These are phyloP conservation scores for Psidium guajava DNA, from an alignment of 345 rosid species.

Conservation along the genomic window DNA sequence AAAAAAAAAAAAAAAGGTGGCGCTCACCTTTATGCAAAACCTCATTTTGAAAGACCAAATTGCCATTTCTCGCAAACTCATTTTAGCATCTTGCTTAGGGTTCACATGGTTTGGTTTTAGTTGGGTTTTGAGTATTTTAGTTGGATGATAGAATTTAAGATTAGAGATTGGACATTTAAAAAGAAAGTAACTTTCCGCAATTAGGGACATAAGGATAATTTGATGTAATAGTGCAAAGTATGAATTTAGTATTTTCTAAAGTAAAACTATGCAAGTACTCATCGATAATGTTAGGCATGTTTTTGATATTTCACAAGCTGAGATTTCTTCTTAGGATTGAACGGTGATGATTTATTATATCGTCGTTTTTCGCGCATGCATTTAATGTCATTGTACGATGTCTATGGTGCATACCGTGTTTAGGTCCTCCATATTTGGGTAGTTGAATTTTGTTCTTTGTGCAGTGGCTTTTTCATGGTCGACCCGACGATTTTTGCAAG, in stretches of 20 bases:
- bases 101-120: too few relatives aligned
- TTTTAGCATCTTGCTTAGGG: not conserved
- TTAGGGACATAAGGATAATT: not conserved
- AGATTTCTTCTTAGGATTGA: not conserved
- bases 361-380: not conserved
- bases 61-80: not conserved
- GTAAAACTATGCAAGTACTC: not conserved
- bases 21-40: not conserved
- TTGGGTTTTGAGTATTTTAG: not conserved
- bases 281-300: not conserved
- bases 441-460: not conserved
- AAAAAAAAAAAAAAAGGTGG: not conserved
- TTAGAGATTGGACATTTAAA: not conserved
- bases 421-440: not conserved
- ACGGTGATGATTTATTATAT: too few relatives aligned
- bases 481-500: slow-evolving; percentile 32
- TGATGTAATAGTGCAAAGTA: not conserved
- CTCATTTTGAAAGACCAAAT: not conserved
- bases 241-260: not conserved
- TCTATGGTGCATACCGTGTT: not conserved
- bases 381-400: too few relatives aligned
- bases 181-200: not conserved
- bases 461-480: slow-evolving; percentile 32
- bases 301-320: not conserved
- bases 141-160: not conserved